Base-by-base conservation (phyloP, 139 green algal species). In the Monoraphidium neglectum region DNA sequence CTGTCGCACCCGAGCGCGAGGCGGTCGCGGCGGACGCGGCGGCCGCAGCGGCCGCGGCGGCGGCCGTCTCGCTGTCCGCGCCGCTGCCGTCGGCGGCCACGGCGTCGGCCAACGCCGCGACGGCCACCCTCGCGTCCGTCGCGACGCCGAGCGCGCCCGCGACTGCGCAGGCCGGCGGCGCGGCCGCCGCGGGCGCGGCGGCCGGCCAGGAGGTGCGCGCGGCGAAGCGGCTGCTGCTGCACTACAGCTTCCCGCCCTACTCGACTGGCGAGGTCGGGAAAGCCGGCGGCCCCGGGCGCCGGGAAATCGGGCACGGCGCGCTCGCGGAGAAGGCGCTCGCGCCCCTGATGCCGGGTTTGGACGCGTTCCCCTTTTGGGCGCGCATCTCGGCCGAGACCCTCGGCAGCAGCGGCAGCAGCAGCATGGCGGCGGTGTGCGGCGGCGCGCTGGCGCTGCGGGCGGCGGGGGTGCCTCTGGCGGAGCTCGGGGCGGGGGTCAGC, bases 321-420 rank as follows among this genome's bases (percentile, higher is more conserved):
- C 68, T 90, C 6, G 80, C 83, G 0, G 28, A 63, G 32, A 36
- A 65, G 3, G 67, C 68, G 21, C 71, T 86, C 33, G 32, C 38
- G 32, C 72, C 68, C 0, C 24, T 87, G 32, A 79, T 90, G 77
- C 80, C 81, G 1, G 5, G 28, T 2, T 47, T 61, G 3, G 59
- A 77, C 0, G 77, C 81, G 5, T 93, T 93, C 73, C 86, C 89
- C 30, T 96, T 93, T 61, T 49, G 76, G n/a, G 68, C 94, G 37
- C 76, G 88, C 2, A 21, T 95, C 1, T 86, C 83, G 28, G 78
- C 82, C 13, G 87, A 96, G 35, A 87, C 86, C 0, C 78, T 94
- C 32, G 60, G 68, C 0, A 82, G 77, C n/a, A 83, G 92, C 57
- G 91, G 92, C 47, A 84, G 78, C 30, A 79, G 75, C 10, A 77